These are phyloP conservation scores for Candida bentonensis DNA, from an alignment of 805 yeast genomes.

Conservation along the genomic window DNA sequence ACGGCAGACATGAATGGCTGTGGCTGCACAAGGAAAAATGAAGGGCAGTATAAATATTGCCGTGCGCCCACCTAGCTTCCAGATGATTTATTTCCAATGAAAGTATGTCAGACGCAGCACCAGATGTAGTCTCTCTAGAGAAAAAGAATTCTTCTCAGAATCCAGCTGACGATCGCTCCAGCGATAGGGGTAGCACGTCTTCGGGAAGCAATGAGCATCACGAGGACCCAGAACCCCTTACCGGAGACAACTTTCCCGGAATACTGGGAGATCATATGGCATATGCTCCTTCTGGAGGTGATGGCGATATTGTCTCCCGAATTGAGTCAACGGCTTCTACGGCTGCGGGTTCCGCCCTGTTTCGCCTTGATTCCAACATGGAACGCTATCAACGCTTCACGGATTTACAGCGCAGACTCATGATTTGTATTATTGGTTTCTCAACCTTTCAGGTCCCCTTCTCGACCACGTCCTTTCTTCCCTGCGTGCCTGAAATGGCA, in stretches of 20 bases:
- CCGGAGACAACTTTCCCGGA: background rate
- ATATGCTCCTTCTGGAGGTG: background rate
- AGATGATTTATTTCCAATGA: too few relatives aligned
- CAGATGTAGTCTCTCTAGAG: too few relatives aligned
- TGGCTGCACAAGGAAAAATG: too few relatives aligned
- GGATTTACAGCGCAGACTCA: background rate
- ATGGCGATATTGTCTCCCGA: background rate
- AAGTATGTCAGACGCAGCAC: too few relatives aligned
- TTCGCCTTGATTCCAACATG: background rate
- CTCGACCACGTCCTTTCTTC: conserved; percentile 34
- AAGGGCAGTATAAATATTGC: too few relatives aligned
- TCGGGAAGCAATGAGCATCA: too few relatives aligned
- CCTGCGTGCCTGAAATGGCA: conserved; percentile 40
- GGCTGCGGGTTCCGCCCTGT: background rate
- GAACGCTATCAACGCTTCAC: background rate
- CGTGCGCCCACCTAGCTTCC: too few relatives aligned
- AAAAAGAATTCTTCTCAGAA: too few relatives aligned
- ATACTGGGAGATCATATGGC: background rate
- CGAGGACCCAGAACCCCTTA: background rate
- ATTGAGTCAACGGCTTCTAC: background rate
- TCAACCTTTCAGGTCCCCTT: background rate
- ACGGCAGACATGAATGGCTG: too few relatives aligned
- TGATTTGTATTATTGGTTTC: background rate
- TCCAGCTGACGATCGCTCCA: too few relatives aligned
- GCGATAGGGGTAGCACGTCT: too few relatives aligned